Base-by-base conservation (phyloP, 176 grass and related monocot genomes). In the Alloteropsis semialata region DNA sequence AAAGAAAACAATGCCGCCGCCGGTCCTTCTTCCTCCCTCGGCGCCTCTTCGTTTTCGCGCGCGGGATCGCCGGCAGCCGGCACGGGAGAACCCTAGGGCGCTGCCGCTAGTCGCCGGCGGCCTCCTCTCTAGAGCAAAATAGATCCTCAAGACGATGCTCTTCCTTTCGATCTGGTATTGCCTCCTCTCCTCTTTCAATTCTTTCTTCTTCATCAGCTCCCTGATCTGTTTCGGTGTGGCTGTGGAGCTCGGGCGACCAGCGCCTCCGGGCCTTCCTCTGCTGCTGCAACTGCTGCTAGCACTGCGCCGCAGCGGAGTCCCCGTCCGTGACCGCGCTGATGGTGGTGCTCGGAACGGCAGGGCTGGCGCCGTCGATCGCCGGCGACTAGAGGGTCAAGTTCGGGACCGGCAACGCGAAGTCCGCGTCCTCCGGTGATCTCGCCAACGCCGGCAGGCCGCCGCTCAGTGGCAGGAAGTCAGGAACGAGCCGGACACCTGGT, bases 191-290 rank as follows among this genome's bases (percentile, higher is more conserved):
- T n/a, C n/a, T n/a, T n/a, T n/a, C n/a, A n/a, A n/a, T n/a, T n/a
- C n/a, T n/a, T n/a, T n/a, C n/a, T n/a, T n/a, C 78, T 94, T 97
- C 94, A 97, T 97, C 80, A 92, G 50, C 65, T 97, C 92, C 57
- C 94, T 90, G 63, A 97, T 97, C 82, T 94, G 94, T 85, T 97
- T 97, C 2, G 94, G 94, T 72, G 94, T 97, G 12, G 94, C 89
- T 84, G 60, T 99, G 96, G 42, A 99, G 82, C 81, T 96, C 96
- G 27, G 89, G 91, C 6, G 96, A 99, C 96, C 96, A 99, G 76
- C 92, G 92, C 54, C 96, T 43, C 57, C 93, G 82, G 38, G 85
- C 72, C 89, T 99, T 99, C 72, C 93, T 92, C 56, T 89, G 91
- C 76, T 89, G 86, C 10, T 38, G 50, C n/a, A n/a, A n/a, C 25